phyloP scores from a whole-genome alignment of 805 yeast species.

The Myxozyma sirexii region DNA sequence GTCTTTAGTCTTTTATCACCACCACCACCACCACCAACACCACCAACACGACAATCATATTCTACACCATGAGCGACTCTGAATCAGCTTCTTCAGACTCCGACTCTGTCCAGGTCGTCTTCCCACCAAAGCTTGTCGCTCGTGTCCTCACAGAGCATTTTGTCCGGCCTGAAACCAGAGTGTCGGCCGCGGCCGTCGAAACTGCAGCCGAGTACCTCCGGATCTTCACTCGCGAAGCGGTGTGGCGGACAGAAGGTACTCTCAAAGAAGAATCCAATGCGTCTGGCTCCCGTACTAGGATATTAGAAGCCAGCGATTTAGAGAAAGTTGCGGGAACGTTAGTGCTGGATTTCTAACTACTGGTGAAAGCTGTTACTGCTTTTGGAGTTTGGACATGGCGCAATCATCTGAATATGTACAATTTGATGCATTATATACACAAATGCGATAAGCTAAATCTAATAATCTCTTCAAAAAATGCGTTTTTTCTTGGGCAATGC shows the following conservation, averaged over 20 bases:
- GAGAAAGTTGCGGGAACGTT: slow-evolving; percentile 51
- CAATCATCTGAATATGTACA: not conserved
- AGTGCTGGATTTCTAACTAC: slow-evolving; percentile 48
- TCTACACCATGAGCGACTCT: slow-evolving; percentile 9
- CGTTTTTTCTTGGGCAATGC: not conserved
- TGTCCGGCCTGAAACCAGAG: slow-evolving; percentile 33
- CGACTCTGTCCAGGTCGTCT: slow-evolving; percentile 12
- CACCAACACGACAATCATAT: not conserved
- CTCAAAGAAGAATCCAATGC: slow-evolving; percentile 1
- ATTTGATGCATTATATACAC: not conserved
- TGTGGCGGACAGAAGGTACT: slow-evolving; percentile 42
- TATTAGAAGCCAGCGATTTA: slow-evolving; percentile 50
- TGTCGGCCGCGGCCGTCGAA: slow-evolving; percentile 35
- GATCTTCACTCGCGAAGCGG: slow-evolving; percentile 53
- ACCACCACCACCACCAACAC: not conserved
- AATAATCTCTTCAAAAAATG: not conserved
- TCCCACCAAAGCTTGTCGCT: slow-evolving; percentile 31
- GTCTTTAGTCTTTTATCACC: not conserved
- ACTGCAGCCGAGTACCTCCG: slow-evolving; percentile 50
- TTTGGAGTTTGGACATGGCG: not conserved
- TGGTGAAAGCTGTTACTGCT: not conserved
- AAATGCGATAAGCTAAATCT: not conserved
- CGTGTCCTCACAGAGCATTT: slow-evolving; percentile 36
- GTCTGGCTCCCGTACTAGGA: slow-evolving; percentile 16
- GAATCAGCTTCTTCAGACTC: slow-evolving; percentile 1